Conservation (phyloP, 352 stramenopile species). For the Phytophthora pisi region DNA sequence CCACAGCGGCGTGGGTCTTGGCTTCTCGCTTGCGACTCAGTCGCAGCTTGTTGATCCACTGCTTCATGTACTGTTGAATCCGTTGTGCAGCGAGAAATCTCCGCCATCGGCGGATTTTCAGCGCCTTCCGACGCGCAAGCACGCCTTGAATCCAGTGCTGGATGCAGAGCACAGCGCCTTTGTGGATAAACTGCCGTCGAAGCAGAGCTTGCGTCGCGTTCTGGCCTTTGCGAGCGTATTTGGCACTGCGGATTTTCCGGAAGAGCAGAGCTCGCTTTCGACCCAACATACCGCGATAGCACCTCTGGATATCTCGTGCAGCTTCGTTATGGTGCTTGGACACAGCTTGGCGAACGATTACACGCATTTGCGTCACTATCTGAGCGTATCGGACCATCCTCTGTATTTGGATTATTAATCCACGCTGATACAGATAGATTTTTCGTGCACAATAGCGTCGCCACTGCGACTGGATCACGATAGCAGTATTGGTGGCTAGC, state of each 20-base stretch:
- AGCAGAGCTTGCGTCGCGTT: conserved; percentile 58
- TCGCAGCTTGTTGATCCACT: conserved; percentile 50
- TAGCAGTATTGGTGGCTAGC: conserved; percentile 25
- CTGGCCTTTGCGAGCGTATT: conserved; percentile 54
- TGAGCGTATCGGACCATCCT: conserved; percentile 47
- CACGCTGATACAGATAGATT: conserved; percentile 34
- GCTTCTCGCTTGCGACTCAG: conserved; percentile 40
- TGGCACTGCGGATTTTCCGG: conserved; percentile 69
- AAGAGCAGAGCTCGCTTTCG: conserved; percentile 61
- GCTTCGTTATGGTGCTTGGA: conserved; percentile 37
- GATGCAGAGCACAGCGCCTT: conserved; percentile 49
- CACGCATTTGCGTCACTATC: conserved; percentile 32
- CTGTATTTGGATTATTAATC: conserved; percentile 47
- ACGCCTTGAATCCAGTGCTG: conserved; percentile 58
- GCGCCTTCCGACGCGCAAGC: conserved; percentile 44
- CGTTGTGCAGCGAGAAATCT: conserved; percentile 47
- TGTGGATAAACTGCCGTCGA: conserved; percentile 50
- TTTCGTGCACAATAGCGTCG: conserved; percentile 22
- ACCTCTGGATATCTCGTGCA: conserved; percentile 46
- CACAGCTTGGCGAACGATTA: conserved; percentile 35
- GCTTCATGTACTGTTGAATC: conserved; percentile 58
- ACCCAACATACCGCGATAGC: conserved; percentile 53
- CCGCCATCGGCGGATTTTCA: conserved; percentile 52
- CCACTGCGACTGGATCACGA: conserved; percentile 56
- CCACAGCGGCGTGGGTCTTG: conserved; percentile 37